phyloP scores from a whole-genome alignment of 306 rosid species.

The Hippophae tibetana region DNA sequence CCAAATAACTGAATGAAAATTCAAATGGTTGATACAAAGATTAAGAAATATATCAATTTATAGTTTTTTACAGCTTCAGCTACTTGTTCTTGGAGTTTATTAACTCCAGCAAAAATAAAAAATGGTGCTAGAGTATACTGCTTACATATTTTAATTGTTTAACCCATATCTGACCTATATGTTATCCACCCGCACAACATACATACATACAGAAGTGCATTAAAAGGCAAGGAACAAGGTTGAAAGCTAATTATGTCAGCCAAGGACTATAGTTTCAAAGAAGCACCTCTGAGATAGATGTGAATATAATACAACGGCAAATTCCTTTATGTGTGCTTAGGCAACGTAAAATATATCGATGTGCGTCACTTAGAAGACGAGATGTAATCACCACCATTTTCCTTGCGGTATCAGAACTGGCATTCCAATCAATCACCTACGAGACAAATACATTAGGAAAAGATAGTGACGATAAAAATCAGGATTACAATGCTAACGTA shows the following conservation, averaged over 20 bases:
- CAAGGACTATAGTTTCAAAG: conserved; percentile 17
- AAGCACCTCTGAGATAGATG: conserved; percentile 84
- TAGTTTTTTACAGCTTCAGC: neutral
- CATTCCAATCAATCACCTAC: conserved; percentile 75
- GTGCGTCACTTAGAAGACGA: conserved; percentile 71
- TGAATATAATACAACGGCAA: conserved; percentile 53
- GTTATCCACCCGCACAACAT: no score
- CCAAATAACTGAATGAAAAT: no score
- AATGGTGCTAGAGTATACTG: neutral
- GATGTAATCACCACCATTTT: conserved; percentile 68
- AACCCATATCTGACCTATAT: no score
- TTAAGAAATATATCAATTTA: neutral
- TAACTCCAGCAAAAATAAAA: neutral
- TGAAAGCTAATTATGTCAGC: neutral
- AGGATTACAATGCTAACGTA: no score
- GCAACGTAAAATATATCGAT: conserved; percentile 87
- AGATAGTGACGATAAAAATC: neutral
- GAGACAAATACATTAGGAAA: conserved; percentile 11
- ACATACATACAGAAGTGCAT: neutral
- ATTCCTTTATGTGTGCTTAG: conserved; percentile 63
- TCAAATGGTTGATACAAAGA: no score
- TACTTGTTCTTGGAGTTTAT: neutral
- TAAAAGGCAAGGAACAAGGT: neutral
- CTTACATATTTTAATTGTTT: no score
- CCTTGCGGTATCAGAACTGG: conserved; percentile 32